Evolutionary conservation across 2,329 filamentous ascomycete species (phyloP).

Genomic region (Penicillium sp.): DNA sequence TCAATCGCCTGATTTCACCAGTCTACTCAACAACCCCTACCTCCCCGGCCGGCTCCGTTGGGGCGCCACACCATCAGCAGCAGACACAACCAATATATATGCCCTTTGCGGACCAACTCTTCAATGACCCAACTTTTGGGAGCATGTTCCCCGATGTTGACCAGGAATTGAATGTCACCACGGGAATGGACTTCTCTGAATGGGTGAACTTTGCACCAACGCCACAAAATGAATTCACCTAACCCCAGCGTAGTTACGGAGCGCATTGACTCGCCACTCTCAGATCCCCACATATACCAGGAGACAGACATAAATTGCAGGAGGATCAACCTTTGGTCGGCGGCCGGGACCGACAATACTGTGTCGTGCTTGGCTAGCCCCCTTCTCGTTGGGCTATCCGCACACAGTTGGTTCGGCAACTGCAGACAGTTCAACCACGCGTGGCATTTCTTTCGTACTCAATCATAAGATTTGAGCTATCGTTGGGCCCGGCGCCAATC

Average conservation of each 20-base stretch:
- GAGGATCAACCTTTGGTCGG: not conserved
- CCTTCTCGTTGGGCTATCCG: not conserved
- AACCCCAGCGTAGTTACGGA: not conserved
- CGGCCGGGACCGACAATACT: not conserved
- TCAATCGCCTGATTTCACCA: constrained; percentile 45
- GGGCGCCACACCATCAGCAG: constrained; percentile 15
- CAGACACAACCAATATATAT: constrained; percentile 33
- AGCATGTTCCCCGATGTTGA: constrained; percentile 42
- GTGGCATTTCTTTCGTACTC: too few species aligned
- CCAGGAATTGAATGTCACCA: constrained; percentile 34
- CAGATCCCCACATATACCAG: not conserved
- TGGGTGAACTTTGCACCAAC: constrained; percentile 45
- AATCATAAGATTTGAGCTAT: too few species aligned
- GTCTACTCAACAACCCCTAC: constrained; percentile 26
- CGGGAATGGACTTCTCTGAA: constrained; percentile 45
- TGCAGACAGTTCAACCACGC: too few species aligned
- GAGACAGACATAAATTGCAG: not conserved
- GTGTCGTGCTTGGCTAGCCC: not conserved
- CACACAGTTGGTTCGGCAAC: too few species aligned
- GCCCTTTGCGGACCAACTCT: constrained; percentile 44
- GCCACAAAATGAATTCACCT: constrained; percentile 27
- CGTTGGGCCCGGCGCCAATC: too few species aligned
- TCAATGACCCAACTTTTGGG: constrained; percentile 41
- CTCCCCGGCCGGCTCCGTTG: constrained; percentile 21
- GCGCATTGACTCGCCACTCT: not conserved